Evolutionary conservation across 805 yeast species (phyloP), one percentile per base, ranked within the genome.

Genomic region (Candida saitoana): DNA sequence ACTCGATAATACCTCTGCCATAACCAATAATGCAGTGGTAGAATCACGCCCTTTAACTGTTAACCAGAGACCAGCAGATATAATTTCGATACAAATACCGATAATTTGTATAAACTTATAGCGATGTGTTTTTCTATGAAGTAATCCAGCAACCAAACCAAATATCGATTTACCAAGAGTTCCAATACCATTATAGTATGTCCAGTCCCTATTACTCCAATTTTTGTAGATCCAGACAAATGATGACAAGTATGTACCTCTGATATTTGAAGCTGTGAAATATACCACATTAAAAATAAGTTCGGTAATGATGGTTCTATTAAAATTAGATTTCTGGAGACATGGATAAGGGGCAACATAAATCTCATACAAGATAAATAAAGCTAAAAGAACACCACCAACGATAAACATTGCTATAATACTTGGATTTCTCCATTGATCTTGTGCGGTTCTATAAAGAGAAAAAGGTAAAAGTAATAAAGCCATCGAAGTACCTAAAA

Each of bases 361-460:
- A 39, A 55, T 50, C 51, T 72, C 76, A 52, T 62, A 69, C 16
- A 67, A 25, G 5, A 52, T 56, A 41, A 62, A 69, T 4, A 45
- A 46, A 18, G 65, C 55, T 43, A 71, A 52, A 4, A 69, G 42
- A 7, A 61, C 45, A 31, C 62, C 60, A 44, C 76, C 75, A 44
- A 67, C 60, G 34, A 64, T 58, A 17, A 68, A 49, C 74, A 70
- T 67, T 22, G 69, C 75, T 45, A 71, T 71, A 51, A 71, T 55
- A 36, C 63, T 59, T 20, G 71, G 71, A 43, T 65, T 63, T 12
- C 43, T 49, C 65, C 68, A 69, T 4, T 60, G 60, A 22, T 57
- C 55, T 19, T 51, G 40, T 16, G 71, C 71, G 32, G 56, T 40
- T 1, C 57, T 18, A 42, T 65, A 60, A 3, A 69, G 49, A 1